Conservation (phyloP, 257 asterid genomes). For the Verbena officinalis region DNA sequence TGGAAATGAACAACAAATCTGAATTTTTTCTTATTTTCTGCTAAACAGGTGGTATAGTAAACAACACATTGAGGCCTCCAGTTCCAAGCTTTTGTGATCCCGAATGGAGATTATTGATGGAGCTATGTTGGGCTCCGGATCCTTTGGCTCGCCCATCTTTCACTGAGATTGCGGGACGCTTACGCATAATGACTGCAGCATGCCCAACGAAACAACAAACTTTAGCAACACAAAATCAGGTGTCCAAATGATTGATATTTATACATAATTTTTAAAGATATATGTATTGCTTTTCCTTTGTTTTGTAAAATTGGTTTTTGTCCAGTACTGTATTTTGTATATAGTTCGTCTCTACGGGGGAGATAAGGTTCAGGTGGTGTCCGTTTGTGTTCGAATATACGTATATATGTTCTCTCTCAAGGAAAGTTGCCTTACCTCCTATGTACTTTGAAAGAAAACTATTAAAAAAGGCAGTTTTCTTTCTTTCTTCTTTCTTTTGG, state of each 20-base stretch:
- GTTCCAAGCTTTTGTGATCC: constrained; percentile 79
- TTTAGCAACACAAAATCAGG: constrained; percentile 42
- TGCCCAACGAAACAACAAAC: constrained; percentile 46
- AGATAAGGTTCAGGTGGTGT: neutral
- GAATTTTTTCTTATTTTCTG: neutral
- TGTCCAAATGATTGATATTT: constrained; percentile 42
- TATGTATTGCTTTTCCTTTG: neutral
- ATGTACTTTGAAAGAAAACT: neutral
- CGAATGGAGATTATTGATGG: constrained; percentile 87
- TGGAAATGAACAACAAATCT: neutral
- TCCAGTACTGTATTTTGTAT: constrained; percentile 7
- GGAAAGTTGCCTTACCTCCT: neutral
- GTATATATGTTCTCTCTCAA: neutral
- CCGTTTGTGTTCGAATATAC: neutral
- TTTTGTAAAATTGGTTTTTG: neutral
- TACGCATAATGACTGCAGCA: constrained; percentile 68
- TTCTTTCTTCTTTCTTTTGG: neutral
- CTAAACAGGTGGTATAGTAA: constrained; percentile 82
- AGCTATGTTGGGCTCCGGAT: constrained; percentile 97
- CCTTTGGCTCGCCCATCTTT: constrained; percentile 77
- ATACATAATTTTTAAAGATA: neutral
- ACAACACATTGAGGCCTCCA: constrained; percentile 78
- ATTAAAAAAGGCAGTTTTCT: neutral
- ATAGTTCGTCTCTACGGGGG: neutral
- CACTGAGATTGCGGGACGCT: constrained; percentile 80